These are phyloP conservation scores for Termitomyces sp. DNA, from an alignment of 768 basidiomycete species.

Conservation along the genomic window DNA sequence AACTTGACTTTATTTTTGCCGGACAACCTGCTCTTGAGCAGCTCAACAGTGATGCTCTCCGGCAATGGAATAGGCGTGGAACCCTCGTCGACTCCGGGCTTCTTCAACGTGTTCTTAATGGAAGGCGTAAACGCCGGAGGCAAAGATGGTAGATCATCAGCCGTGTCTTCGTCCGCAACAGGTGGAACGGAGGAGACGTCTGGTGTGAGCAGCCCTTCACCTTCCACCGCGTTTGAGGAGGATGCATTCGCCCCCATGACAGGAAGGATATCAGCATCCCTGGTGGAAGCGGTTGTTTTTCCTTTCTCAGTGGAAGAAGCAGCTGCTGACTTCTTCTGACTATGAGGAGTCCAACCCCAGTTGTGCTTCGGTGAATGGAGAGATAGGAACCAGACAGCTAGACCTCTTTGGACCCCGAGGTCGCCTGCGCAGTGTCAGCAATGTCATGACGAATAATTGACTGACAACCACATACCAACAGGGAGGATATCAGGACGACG, in stretches of 20 bases:
- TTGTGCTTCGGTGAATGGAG: constrained; percentile 52
- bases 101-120: constrained; percentile 53
- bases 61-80: constrained; percentile 44
- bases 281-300: constrained; percentile 8
- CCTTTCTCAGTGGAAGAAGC: constrained; percentile 7
- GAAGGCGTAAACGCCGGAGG: constrained; percentile 70
- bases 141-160: constrained; percentile 35
- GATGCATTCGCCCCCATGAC: constrained; percentile 18
- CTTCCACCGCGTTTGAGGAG: neutral
- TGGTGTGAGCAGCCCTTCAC: constrained; percentile 8
- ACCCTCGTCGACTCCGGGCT: constrained; percentile 25
- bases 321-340: constrained; percentile 36
- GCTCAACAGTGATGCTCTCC: constrained; percentile 52
- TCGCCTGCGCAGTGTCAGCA: constrained; percentile 50
- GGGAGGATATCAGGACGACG: constrained; percentile 78
- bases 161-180: constrained; percentile 25
- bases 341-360: constrained; percentile 44
- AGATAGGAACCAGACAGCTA: constrained; percentile 67
- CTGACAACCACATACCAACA: constrained; percentile 28
- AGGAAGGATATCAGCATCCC: constrained; percentile 34
- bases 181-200: constrained; percentile 36
- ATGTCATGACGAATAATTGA: neutral
- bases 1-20: constrained; percentile 77
- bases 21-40: constrained; percentile 58
- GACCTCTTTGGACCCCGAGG: constrained; percentile 77